A percentile compares a stretch with the other conserved stretches of the same genome.
These are phyloP conservation scores for Crithidia bombi DNA, from an alignment of 208 protist genomes.

Conservation along the genomic window DNA sequence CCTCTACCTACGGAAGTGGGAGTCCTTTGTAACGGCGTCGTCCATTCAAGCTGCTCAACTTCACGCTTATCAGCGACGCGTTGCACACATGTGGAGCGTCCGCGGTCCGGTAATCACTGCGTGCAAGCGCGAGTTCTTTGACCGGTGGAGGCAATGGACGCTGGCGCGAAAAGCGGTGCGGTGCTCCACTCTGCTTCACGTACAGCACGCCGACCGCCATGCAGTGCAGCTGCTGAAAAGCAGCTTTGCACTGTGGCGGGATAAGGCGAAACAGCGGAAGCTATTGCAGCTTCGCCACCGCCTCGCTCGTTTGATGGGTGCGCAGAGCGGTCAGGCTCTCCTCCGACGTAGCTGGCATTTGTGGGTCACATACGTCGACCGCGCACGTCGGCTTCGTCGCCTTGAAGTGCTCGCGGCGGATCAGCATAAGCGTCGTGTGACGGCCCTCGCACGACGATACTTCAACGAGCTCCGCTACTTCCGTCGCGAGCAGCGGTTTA, in stretches of 20 bases:
- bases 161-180: not conserved
- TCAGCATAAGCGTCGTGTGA: conserved; percentile 17
- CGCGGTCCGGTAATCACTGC: not conserved
- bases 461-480: conserved; percentile 18
- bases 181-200: not conserved
- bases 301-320: conserved; percentile 12
- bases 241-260: not conserved
- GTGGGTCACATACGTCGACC: not conserved
- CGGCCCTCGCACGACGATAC: conserved; percentile 15
- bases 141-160: conserved; percentile 7
- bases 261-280: conserved; percentile 1
- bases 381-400: not conserved
- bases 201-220: not conserved
- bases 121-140: not conserved
- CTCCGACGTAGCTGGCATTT: not conserved
- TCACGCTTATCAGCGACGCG: conserved; percentile 13
- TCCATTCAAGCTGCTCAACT: not conserved
- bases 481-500: conserved; percentile 11
- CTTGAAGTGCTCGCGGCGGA: conserved; percentile 19
- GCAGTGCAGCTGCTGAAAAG: not conserved
- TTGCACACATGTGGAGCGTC: conserved; percentile 6
- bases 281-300: conserved; percentile 4
- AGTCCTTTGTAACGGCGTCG: not conserved
- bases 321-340: not conserved
- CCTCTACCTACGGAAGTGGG: conserved; percentile 20